These are phyloP conservation scores for Linum lewisii DNA, from an alignment of 345 rosid species.

Conservation along the genomic window DNA sequence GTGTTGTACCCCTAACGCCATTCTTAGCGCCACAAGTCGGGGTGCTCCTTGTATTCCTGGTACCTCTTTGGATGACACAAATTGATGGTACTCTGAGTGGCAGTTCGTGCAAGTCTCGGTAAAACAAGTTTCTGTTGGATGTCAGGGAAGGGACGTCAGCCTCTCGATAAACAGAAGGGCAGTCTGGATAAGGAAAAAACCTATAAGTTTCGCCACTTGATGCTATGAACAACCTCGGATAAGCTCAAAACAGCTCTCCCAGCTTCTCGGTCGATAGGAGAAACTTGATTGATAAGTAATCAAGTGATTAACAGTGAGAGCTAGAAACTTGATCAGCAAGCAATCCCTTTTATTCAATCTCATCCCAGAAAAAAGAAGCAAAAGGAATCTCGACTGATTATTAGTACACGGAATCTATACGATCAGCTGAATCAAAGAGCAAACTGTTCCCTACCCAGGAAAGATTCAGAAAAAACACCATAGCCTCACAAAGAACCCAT, in stretches of 20 bases:
- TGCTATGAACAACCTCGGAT: slow-evolving; percentile 49
- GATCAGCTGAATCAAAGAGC: no score
- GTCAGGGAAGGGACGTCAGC: no score
- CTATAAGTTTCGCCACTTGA: slow-evolving; percentile 50
- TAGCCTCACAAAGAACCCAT: no score
- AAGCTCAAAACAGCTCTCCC: slow-evolving; percentile 75
- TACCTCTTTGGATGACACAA: slow-evolving; percentile 73
- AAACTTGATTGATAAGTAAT: no score
- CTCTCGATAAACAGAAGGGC: slow-evolving; percentile 53
- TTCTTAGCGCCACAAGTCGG: slow-evolving; percentile 61
- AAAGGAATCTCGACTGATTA: no score
- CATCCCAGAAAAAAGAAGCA: no score
- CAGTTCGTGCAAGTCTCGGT: slow-evolving; percentile 63
- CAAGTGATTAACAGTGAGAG: no score
- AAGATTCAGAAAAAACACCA: no score
- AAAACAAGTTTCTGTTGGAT: slow-evolving; percentile 58
- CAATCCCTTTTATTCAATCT: no score
- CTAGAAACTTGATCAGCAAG: no score
- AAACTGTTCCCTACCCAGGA: no score
- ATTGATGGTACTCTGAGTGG: slow-evolving; percentile 72
- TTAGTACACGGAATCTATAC: no score
- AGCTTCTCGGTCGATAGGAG: slow-evolving; percentile 52
- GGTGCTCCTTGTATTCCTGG: slow-evolving; percentile 59
- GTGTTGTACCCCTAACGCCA: slow-evolving; percentile 63
- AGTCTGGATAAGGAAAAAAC: slow-evolving; percentile 86